Evolutionary conservation across 371 early-diverging fungal genomes (phyloP).

Genomic region (Apophysomyces variabilis): DNA sequence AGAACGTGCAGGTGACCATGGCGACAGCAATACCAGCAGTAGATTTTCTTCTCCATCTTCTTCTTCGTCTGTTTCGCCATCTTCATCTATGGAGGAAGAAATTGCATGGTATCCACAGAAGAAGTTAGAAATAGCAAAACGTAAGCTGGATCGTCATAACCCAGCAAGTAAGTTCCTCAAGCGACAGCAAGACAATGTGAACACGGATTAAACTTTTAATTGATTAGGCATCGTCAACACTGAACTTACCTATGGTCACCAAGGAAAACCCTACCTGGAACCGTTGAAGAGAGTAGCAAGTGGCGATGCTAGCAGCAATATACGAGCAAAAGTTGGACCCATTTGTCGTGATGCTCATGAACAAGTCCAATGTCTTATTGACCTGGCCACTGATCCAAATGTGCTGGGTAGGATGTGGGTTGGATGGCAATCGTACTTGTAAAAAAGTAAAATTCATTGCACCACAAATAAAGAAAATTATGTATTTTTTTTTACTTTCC

Average conservation of each 20-base stretch:
- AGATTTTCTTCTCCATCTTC: not conserved
- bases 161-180: slow-evolving; percentile 48
- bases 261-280: slow-evolving; percentile 48
- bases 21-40: not conserved
- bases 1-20: slow-evolving; percentile 13
- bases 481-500: too few relatives aligned
- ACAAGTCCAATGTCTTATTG: slow-evolving; percentile 73
- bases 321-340: slow-evolving; percentile 51
- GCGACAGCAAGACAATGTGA: not conserved
- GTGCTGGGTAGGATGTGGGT: slow-evolving; percentile 69
- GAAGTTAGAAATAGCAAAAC: slow-evolving; percentile 70
- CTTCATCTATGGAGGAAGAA: slow-evolving; percentile 18
- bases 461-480: too few relatives aligned
- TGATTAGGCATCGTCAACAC: slow-evolving; percentile 27
- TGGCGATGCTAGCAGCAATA: slow-evolving; percentile 49
- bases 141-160: slow-evolving; percentile 73
- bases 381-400: slow-evolving; percentile 74
- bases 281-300: slow-evolving; percentile 41
- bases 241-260: slow-evolving; percentile 57
- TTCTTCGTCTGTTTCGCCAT: slow-evolving; percentile 9
- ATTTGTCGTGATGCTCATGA: slow-evolving; percentile 56
- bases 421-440: slow-evolving; percentile 74
- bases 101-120: slow-evolving; percentile 76
- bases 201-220: not conserved
- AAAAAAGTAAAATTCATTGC: slow-evolving; percentile 10